Base-by-base conservation (phyloP, 768 basidiomycete species). In the Trametes meyenii region DNA sequence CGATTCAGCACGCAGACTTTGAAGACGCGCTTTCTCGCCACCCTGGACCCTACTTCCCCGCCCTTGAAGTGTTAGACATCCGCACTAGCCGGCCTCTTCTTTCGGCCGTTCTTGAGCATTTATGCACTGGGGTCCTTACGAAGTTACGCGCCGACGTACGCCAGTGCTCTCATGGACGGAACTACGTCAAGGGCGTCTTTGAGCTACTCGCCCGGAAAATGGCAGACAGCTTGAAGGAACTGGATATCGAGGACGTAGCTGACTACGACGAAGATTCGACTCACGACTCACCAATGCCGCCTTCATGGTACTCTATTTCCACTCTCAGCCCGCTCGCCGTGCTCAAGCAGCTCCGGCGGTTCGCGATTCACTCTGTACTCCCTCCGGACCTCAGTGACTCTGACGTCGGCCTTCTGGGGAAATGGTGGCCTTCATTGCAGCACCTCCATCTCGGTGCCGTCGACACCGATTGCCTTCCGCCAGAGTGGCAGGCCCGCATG, bases 391-490 rank as follows among this genome's bases (percentile, higher is more conserved):
- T 74, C 14, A 52, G 58, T 55, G 69, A 74, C 58, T 58, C 53
- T 1, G 72, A 73, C 60, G 38, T 74, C 7, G 69, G 58, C 12
- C 29, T 50, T 24, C 51, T 74, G 46, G 68, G 69, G 14, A 44
- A 55, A 50, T 73, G 73, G 72, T 74, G 73, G 73, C 69, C 72
- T 3, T 50, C 35, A 16, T 59, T 74, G 40, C 63, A 69, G 58
- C 66, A 69, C 14, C 66, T 74, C 40, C 50, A 61, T 43, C 66
- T 74, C 12, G 70, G 71, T 38, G 65, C 66, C 26, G 66, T 64
- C 63, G 64, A 67, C 48, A 14, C 38, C 10, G 64, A 56, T 40
- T 61, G 58, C 12, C 64, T 65, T 52, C 67, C 68, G 6, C 50
- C 52, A n/a, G 43, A 52, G n/a, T 65, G 66, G 61, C 54, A 53